These are phyloP conservation scores for Pichia terricola DNA, from an alignment of 1,139 yeast species.

Conservation along the genomic window DNA sequence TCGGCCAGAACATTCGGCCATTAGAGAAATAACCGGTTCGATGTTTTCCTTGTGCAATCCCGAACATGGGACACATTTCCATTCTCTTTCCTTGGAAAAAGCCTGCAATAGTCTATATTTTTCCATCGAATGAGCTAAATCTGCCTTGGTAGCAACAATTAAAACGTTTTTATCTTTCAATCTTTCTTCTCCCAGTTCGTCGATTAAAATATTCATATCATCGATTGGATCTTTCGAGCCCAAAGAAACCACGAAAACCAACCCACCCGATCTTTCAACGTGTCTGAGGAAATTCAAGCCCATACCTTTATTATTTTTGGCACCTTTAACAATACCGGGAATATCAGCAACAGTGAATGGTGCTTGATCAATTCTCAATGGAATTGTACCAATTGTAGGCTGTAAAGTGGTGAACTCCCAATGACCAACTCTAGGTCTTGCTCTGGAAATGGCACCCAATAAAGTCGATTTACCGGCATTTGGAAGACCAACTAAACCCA, in stretches of 20 bases:
- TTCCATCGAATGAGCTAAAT: constrained; percentile 43
- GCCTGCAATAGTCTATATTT: constrained; percentile 35
- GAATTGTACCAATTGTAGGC: constrained; percentile 86
- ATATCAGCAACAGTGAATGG: constrained; percentile 94
- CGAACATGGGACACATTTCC: constrained; percentile 81
- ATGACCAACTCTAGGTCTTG: constrained; percentile 86
- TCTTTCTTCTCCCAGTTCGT: constrained; percentile 62
- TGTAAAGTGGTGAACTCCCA: constrained; percentile 95
- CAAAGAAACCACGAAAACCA: constrained; percentile 77
- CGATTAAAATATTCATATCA: constrained; percentile 52
- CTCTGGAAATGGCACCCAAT: constrained; percentile 78
- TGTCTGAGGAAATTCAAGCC: constrained; percentile 89
- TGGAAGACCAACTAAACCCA: constrained; percentile 91
- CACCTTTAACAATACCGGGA: constrained; percentile 90
- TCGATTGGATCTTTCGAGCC: constrained; percentile 53
- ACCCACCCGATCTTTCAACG: constrained; percentile 81
- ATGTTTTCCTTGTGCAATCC: constrained; percentile 66
- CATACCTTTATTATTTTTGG: constrained; percentile 78
- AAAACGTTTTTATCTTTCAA: constrained; percentile 51
- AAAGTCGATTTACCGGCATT: constrained; percentile 94
- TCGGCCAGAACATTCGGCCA: constrained; percentile 56
- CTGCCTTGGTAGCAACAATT: constrained; percentile 89
- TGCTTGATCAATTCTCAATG: constrained; percentile 52
- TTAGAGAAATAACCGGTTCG: constrained; percentile 55
- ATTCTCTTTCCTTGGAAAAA: constrained; percentile 34